A percentile compares a stretch with the other conserved stretches of the same genome.
phyloP scores from a whole-genome alignment of 2,329 filamentous ascomycete genomes.

The Fusarium mundagurra region DNA sequence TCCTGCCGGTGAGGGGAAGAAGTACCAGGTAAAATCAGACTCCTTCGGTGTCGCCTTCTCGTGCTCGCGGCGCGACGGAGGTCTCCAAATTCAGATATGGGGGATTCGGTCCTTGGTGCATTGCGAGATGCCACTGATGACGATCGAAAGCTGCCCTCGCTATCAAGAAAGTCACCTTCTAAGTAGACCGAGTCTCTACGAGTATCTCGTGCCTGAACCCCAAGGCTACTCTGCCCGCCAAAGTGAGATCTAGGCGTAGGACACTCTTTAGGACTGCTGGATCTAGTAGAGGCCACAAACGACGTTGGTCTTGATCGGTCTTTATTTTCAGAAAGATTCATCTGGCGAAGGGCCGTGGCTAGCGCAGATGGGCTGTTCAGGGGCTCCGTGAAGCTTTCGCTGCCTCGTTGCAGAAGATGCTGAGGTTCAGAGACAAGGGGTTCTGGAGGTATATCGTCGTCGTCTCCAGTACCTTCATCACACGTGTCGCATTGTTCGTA shows the following conservation, averaged over 20 bases:
- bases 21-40: conserved; percentile 81
- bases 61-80: conserved; percentile 80
- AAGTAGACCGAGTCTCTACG: conserved; percentile 82
- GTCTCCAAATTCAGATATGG: conserved; percentile 84
- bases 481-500: conserved; percentile 39
- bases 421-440: conserved; percentile 24
- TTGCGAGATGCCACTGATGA: conserved; percentile 75
- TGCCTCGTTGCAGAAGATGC: conserved; percentile 16
- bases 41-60: conserved; percentile 85
- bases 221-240: conserved; percentile 64
- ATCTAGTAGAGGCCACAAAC: conserved; percentile 77
- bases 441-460: conserved; percentile 27
- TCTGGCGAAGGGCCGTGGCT: conserved; percentile 61
- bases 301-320: conserved; percentile 61
- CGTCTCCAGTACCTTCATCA: conserved; percentile 50
- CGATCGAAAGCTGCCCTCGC: conserved; percentile 88
- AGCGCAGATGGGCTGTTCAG: conserved; percentile 60
- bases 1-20: conserved; percentile 86
- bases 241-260: conserved; percentile 89
- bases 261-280: conserved; percentile 89
- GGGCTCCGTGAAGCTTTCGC: conserved; percentile 34
- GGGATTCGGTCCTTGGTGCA: conserved; percentile 83
- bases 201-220: conserved; percentile 66
- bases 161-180: conserved; percentile 86
- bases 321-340: conserved; percentile 46